Conservation (phyloP, 768 basidiomycete species). For the Suillus sp. region DNA sequence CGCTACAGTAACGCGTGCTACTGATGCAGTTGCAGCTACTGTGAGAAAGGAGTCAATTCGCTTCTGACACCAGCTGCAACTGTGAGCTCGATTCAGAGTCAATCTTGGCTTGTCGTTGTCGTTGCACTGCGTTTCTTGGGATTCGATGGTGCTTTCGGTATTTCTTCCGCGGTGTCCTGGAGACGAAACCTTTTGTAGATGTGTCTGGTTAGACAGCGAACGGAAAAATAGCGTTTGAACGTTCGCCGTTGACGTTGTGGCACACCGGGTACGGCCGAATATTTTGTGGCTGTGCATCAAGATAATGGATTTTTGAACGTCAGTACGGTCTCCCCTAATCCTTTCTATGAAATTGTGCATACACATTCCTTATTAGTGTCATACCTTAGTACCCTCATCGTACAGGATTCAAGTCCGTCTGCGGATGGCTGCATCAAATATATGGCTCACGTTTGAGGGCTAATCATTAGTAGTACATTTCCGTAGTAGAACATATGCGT, state of each 20-base stretch:
- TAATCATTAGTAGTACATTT: background rate
- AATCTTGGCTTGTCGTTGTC: constrained; percentile 79
- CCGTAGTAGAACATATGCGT: background rate
- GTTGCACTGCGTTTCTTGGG: constrained; percentile 72
- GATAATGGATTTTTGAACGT: too few relatives aligned
- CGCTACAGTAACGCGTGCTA: too few relatives aligned
- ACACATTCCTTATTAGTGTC: background rate
- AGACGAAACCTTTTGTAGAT: constrained; percentile 61
- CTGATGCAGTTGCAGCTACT: background rate
- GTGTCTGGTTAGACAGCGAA: background rate
- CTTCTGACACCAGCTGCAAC: background rate
- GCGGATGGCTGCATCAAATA: background rate
- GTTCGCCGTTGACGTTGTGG: too few relatives aligned
- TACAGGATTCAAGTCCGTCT: background rate
- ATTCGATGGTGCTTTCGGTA: constrained; percentile 50
- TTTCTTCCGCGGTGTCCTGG: constrained; percentile 73
- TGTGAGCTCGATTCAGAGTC: too few relatives aligned
- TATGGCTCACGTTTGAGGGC: background rate
- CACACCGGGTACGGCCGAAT: too few relatives aligned
- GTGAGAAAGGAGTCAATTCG: background rate
- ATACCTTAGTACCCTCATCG: background rate
- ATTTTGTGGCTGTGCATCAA: too few relatives aligned
- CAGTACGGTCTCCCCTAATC: background rate
- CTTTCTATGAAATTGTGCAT: too few relatives aligned
- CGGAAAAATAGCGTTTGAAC: too few relatives aligned